Evolutionary conservation across 2,329 filamentous ascomycete species (phyloP), one percentile per base, ranked within the genome.

Genomic region (Fusarium papillatum): DNA sequence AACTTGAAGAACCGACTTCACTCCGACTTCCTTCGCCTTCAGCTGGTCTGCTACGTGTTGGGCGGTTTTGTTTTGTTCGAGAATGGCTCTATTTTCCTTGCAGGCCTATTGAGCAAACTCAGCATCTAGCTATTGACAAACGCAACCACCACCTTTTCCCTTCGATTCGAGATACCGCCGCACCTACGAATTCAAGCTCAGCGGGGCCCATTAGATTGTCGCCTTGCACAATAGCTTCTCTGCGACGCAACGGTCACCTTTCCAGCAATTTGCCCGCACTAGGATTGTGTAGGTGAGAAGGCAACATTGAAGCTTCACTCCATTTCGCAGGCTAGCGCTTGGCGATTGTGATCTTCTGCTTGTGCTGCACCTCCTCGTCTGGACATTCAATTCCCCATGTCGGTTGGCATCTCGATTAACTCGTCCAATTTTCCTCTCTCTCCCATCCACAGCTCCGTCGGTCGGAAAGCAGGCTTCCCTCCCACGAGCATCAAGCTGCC

Each of bases 351-450:
- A 43, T 55, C 43, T 34, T 55, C 67, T 62, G 46, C 61, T 62
- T 60, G 50, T 36, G 38, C 64, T 57, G 50, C 38, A 69, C 26
- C 50, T 55, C 46, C 26, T 63, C 64, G 53, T 61, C 59, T 48
- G 72, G 55, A 70, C 68, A 19, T 17, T 38, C 48, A 41, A 66
- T 65, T 70, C 68, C 62, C 67, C 72, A 83, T 83, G 82, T 83
- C 79, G 73, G 72, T 80, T 78, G 75, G 77, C 63, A 77, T 77
- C 63, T 72, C 74, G 43, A 66, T 72, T 57, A 68, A 76, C 72
- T 69, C 55, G 34, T 77, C 76, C 34, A 70, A 79, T 71, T 70
- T 77, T 63, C 77, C 75, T 55, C 77, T 73, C 46, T 78, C 78
- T 53, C 78, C 77, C 53, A 69, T 75, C 24, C 68, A 71, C 73